A percentile compares a stretch with the other conserved stretches of the same genome.
These are phyloP conservation scores for Sanchytrium tribonematis DNA, from an alignment of 371 early-diverging fungal species.

Conservation along the genomic window DNA sequence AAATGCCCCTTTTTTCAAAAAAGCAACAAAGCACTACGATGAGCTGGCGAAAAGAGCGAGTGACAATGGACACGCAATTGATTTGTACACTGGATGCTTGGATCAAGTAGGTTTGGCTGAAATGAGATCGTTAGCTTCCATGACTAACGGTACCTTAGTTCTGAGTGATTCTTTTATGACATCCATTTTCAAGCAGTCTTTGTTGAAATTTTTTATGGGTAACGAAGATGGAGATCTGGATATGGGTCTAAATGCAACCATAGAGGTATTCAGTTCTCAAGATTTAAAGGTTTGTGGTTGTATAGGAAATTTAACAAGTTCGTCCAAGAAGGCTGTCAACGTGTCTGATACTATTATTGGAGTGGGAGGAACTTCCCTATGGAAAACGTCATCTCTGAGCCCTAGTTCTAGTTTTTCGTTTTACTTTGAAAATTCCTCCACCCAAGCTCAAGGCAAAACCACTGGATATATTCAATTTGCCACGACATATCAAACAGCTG, in stretches of 20 bases:
- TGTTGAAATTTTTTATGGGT: conserved; percentile 66
- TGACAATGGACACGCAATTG: conserved; percentile 48
- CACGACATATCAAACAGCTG: conserved; percentile 79
- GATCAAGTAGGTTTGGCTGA: conserved; percentile 91
- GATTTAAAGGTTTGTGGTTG: conserved; percentile 82
- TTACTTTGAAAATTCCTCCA: conserved; percentile 83
- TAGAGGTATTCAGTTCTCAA: conserved; percentile 79
- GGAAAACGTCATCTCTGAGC: conserved; percentile 72
- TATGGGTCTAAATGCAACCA: conserved; percentile 94
- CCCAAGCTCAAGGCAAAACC: conserved; percentile 20
- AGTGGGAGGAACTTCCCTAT: conserved; percentile 71
- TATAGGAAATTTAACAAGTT: conserved; percentile 74
- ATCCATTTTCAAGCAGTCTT: conserved; percentile 81
- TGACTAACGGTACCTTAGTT: conserved; percentile 83
- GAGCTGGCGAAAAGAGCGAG: conserved; percentile 59
- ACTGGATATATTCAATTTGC: conserved; percentile 78
- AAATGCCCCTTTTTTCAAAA: conserved; percentile 61
- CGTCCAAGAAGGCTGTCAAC: conserved; percentile 53
- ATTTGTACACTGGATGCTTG: conserved; percentile 72
- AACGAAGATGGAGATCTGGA: conserved; percentile 57
- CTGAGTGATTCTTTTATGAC: conserved; percentile 88
- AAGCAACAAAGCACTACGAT: conserved; percentile 74
- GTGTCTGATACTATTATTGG: conserved; percentile 90
- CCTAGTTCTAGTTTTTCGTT: conserved; percentile 58
- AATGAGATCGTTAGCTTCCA: conserved; percentile 74